Conservation (phyloP, 1,284 basidiomycete genomes). For the Boletellus deceptivus region DNA sequence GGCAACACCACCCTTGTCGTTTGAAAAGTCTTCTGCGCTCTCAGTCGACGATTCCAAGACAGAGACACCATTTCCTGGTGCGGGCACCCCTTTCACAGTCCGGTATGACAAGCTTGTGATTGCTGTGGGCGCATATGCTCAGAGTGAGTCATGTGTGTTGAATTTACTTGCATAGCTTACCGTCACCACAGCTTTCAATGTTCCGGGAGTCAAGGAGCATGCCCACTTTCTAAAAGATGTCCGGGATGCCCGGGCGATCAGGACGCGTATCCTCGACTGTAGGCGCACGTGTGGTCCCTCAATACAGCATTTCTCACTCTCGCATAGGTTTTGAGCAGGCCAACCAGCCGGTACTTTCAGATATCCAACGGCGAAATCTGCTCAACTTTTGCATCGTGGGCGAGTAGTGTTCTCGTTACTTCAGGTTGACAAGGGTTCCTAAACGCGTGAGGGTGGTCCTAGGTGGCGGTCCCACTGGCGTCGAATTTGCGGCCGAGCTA, state of each 20-base stretch:
- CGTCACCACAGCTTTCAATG: constrained; percentile 50
- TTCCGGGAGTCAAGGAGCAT: constrained; percentile 72
- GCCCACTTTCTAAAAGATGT: constrained; percentile 84
- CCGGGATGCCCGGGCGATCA: constrained; percentile 77
- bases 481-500: constrained; percentile 86
- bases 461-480: constrained; percentile 77
- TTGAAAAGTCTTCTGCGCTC: constrained; percentile 25
- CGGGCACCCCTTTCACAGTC: constrained; percentile 43
- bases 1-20: constrained; percentile 46
- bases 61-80: constrained; percentile 9
- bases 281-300: constrained; percentile 19
- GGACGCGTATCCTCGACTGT: constrained; percentile 74
- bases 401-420: constrained; percentile 28
- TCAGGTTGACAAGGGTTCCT: background rate
- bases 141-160: constrained; percentile 49
- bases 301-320: constrained; percentile 2
- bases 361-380: constrained; percentile 62
- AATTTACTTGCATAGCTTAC: background rate
- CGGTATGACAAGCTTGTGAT: constrained; percentile 82
- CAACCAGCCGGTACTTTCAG: constrained; percentile 65
- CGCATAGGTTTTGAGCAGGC: constrained; percentile 74
- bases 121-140: constrained; percentile 81
- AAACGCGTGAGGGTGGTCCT: constrained; percentile 2
- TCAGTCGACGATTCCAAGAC: constrained; percentile 10
- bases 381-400: constrained; percentile 83